phyloP scores from a whole-genome alignment of 1,284 basidiomycete species.

The Tremellales sp. region DNA sequence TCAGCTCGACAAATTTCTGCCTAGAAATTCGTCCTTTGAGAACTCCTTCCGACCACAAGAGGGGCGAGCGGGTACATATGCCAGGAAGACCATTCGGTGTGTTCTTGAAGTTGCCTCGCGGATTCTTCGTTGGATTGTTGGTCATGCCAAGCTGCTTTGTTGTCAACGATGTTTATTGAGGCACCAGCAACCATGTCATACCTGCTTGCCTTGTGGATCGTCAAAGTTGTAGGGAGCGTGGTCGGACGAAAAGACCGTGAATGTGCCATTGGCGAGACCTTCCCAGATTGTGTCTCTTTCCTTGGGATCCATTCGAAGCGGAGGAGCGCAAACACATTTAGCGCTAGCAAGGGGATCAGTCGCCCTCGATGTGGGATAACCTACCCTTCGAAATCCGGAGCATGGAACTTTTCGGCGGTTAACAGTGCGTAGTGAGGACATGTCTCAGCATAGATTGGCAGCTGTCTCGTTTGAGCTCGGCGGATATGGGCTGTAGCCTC shows the following conservation, averaged over 20 bases:
- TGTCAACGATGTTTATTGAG: not conserved
- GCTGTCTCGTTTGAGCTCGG: conserved; percentile 20
- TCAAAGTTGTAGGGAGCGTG: conserved; percentile 33
- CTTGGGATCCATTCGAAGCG: conserved; percentile 21
- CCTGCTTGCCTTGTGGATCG: conserved; percentile 29
- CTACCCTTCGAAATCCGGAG: conserved; percentile 23
- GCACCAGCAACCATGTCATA: conserved; percentile 2
- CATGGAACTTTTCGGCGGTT: conserved; percentile 25
- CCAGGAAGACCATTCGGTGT: conserved; percentile 37
- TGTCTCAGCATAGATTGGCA: conserved; percentile 33
- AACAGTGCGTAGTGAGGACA: conserved; percentile 33
- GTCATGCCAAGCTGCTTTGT: conserved; percentile 6
- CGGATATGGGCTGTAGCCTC: conserved; percentile 25
- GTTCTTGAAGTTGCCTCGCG: conserved; percentile 22
- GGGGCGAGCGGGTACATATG: conserved; percentile 28
- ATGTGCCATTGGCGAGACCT: conserved; percentile 29
- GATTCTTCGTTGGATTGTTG: conserved; percentile 22
- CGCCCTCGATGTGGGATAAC: not conserved
- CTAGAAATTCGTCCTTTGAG: conserved; percentile 23
- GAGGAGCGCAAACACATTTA: conserved; percentile 35
- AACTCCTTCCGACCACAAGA: conserved; percentile 33
- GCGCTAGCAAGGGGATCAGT: conserved; percentile 11
- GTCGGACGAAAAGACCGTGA: conserved; percentile 30
- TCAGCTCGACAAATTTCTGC: conserved; percentile 34
- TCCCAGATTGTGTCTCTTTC: conserved; percentile 31